A percentile compares a stretch with the other conserved stretches of the same genome.
Evolutionary conservation across 257 asterid genomes (phyloP).

Genomic region (Ocimum tenuiflorum): DNA sequence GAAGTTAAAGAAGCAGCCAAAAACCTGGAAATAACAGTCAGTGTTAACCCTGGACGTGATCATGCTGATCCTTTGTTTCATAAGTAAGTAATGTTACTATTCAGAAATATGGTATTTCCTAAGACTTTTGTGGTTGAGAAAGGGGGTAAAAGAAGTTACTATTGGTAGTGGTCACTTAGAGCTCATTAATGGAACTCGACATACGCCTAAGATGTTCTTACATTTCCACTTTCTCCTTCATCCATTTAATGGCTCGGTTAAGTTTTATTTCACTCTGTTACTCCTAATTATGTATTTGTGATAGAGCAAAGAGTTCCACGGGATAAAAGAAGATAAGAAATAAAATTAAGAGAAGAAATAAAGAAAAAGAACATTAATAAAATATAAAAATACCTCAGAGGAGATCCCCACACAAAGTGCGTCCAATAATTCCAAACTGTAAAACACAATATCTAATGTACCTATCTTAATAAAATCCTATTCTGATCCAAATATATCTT

Average conservation of each 20-base stretch:
- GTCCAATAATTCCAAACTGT: no score
- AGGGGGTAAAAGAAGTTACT: background rate
- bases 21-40: constrained; percentile 54
- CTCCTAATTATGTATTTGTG: background rate
- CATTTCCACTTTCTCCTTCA: background rate
- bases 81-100: constrained; percentile 49
- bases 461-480: no score
- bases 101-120: background rate
- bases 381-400: no score
- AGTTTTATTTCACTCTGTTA: background rate
- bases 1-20: constrained; percentile 65
- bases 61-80: constrained; percentile 90
- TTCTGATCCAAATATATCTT: no score
- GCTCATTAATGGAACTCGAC: background rate
- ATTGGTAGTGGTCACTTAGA: background rate
- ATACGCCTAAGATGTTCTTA: background rate
- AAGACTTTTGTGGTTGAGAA: background rate
- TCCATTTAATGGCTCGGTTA: background rate
- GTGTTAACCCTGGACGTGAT: constrained; percentile 89
- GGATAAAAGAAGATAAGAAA: no score
- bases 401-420: no score
- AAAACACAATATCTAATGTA: no score
- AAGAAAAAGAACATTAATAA: no score
- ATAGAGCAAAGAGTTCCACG: no score
- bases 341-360: no score